Base-by-base conservation (phyloP, 768 basidiomycete species). In the Gyrodon lividus region DNA sequence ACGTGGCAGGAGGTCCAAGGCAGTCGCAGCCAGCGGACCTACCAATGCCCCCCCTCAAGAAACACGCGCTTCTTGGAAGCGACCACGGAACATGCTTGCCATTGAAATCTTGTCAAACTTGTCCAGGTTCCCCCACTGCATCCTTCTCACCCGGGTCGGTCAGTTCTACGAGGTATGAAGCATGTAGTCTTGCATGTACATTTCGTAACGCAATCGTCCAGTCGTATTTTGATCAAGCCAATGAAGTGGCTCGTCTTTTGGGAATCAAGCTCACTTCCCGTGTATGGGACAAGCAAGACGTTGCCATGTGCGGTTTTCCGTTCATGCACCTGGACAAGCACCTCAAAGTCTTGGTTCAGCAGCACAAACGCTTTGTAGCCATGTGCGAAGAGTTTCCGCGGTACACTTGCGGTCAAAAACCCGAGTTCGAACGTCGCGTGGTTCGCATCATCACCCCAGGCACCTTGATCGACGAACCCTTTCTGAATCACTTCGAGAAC, bases 151-250 rank as follows among this genome's bases (percentile, higher is more conserved):
- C 7, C 82, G 92, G 47, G 93, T 98, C 10, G 95, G 95, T 13
- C 87, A 92, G 60, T 98, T 98, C 68, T 98, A 96, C 64, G 95
- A 98, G 80, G 95, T 92, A 65, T 35, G 72, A 19, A 6, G 2
- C 42, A 48, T 5, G 6, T 19, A 28, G 44, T 37, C 40, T 42
- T 49, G 45, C 46, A 39, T 19, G 10, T 4, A 44, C 48, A 6
- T 52, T 34, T 30, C 45, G 30, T 57, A 61, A 45, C 53, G 46
- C 41, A 24, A 17, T 24, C 0, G 12, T 8, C 48, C 34, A 98
- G 94, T 95, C 95, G 0, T 97, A 97, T 67, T 98, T 96, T 59
- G 87, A 90, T 35, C 95, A 95, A 77, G 93, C 94, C 7, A 70
- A 74, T 13, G 84, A 89, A 52, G 83, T 98, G 6, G 77, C 92